Evolutionary conservation across 352 stramenopile species (phyloP), one percentile per base, ranked within the genome.

Genomic region (Globisporangium cystogenes): DNA sequence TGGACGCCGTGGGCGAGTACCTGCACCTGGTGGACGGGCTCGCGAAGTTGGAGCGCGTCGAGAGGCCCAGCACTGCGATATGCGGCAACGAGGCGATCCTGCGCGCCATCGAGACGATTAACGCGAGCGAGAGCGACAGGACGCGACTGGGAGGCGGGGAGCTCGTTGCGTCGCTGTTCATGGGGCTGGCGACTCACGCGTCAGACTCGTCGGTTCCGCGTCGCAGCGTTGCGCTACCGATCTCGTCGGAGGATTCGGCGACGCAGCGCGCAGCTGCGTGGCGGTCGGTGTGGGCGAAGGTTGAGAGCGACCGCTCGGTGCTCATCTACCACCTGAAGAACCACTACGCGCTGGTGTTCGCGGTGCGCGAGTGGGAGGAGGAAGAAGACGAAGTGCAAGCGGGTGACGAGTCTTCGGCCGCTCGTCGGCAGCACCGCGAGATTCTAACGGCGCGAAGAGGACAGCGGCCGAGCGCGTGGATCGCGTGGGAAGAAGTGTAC

Each of bases 331-430:
- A 93, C 55, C 57, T 90, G 29, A 89, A 76, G 55, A 93, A 93
- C 62, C 82, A 93, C 63, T 93, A 93, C 56, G 79, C 82, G 16
- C 54, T 86, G 12, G 64, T 93, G 35, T 93, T 81, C 55, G 76
- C 75, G 0, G 43, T 87, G 29, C 63, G 79, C n/a, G 68, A 86
- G 41, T 85, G 74, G 70, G 51, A 42, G 18, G 59, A 64, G 24
- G 42, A 40, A 16, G 53, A 49, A 27, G 24, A 45, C 2, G 26
- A 43, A 8, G 35, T 33, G n/a, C 15, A 20, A 11, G 8, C 16
- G 29, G 7, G 4, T 23, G 16, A 4, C 10, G 16, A 3, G 16
- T 11, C 21, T 27, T 29, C 26, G 26, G 12, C 4, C 24, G 11
- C 7, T 20, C 23, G 7, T 31, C 24, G 20, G 21, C 51, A 55